These are phyloP conservation scores for Choiromyces venosus DNA, from an alignment of 495 filamentous ascomycete species.

Conservation along the genomic window DNA sequence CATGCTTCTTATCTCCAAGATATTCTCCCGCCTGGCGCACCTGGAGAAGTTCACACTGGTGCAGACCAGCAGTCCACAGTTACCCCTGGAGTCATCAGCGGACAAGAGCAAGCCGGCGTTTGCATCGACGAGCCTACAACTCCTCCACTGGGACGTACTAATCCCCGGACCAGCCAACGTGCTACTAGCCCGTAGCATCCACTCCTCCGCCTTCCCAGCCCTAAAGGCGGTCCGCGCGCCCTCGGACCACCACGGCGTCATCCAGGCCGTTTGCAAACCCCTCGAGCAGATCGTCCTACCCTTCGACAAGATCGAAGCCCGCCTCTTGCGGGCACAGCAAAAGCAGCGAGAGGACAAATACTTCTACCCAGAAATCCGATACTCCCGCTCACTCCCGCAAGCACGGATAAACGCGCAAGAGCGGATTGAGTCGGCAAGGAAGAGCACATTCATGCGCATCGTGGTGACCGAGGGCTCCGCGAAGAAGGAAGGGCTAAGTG, in stretches of 20 bases:
- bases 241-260: slow-evolving; percentile 64
- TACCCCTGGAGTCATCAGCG: slow-evolving; percentile 40
- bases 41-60: slow-evolving; percentile 65
- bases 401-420: slow-evolving; percentile 55
- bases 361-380: slow-evolving; percentile 33
- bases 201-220: slow-evolving; percentile 62
- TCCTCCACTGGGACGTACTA: slow-evolving; percentile 78
- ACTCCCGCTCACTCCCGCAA: slow-evolving; percentile 48
- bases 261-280: slow-evolving; percentile 67
- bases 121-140: slow-evolving; percentile 59
- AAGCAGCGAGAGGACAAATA: slow-evolving; percentile 17
- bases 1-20: slow-evolving; percentile 64
- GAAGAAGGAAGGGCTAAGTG: slow-evolving; percentile 47
- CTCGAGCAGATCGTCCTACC: slow-evolving; percentile 46
- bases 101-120: slow-evolving; percentile 54
- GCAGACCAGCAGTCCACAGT: slow-evolving; percentile 58
- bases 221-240: slow-evolving; percentile 65
- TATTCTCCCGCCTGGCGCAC: slow-evolving; percentile 61
- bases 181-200: slow-evolving; percentile 68
- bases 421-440: slow-evolving; percentile 53
- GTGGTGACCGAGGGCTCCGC: slow-evolving; percentile 46
- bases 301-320: slow-evolving; percentile 46
- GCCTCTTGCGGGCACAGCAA: slow-evolving; percentile 42
- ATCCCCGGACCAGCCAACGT: slow-evolving; percentile 55
- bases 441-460: slow-evolving; percentile 52